phyloP scores from a whole-genome alignment of 345 rosid genomes.

The Syzygium aqueum region DNA sequence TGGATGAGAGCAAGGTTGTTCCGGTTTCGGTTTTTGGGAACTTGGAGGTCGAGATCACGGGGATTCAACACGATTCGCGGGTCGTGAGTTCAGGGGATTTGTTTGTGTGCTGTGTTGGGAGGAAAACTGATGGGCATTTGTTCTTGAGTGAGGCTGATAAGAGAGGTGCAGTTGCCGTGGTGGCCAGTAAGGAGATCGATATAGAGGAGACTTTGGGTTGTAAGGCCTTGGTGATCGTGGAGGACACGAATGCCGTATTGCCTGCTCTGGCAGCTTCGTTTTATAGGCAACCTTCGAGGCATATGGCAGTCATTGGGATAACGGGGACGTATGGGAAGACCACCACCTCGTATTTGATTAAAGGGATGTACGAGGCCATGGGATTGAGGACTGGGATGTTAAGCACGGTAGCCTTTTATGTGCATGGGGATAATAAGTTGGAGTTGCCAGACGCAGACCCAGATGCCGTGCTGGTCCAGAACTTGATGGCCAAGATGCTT shows the following conservation, averaged over 20 bases:
- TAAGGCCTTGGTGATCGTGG: constrained; percentile 85
- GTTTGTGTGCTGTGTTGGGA: constrained; percentile 78
- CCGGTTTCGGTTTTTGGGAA: constrained; percentile 83
- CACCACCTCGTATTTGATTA: constrained; percentile 61
- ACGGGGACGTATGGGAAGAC: constrained; percentile 83
- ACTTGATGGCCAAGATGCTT: constrained; percentile 93
- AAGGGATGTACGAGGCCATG: constrained; percentile 87
- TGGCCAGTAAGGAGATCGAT: constrained; percentile 84
- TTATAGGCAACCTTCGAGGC: constrained; percentile 61
- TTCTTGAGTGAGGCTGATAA: constrained; percentile 86
- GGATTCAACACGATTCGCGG: constrained; percentile 86
- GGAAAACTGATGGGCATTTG: constrained; percentile 55
- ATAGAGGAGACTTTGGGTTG: constrained; percentile 89
- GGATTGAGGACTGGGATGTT: constrained; percentile 89
- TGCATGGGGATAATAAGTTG: constrained; percentile 63
- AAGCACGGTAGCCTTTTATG: constrained; percentile 58
- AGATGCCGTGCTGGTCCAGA: constrained; percentile 81
- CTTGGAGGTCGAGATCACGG: constrained; percentile 76
- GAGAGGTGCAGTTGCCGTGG: constrained; percentile 95
- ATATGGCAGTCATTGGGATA: constrained; percentile 79
- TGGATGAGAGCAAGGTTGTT: constrained; percentile 86
- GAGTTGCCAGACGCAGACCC: constrained; percentile 48
- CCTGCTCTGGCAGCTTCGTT: constrained; percentile 81
- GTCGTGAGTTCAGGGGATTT: constrained; percentile 81
- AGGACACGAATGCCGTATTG: constrained; percentile 71